These are phyloP conservation scores for Martensiomyces pterosporus DNA, from an alignment of 192 early-diverging fungal species.

Conservation along the genomic window DNA sequence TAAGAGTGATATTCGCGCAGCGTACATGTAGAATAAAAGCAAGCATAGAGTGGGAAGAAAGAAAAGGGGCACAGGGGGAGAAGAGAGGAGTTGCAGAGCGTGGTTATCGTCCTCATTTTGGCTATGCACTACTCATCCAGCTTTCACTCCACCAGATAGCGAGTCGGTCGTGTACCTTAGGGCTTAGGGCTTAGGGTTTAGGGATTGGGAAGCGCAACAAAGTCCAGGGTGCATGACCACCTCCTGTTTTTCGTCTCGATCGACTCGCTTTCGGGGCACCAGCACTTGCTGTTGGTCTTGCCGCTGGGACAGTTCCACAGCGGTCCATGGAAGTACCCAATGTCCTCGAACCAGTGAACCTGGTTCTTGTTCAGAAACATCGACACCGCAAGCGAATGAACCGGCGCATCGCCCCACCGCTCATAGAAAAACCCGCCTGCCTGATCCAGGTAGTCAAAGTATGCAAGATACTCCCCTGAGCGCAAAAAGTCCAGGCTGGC, in stretches of 20 bases:
- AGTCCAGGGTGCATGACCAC: not conserved
- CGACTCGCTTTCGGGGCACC: not conserved
- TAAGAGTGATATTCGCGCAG: not conserved
- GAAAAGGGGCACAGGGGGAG: too few relatives aligned
- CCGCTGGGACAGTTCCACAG: conserved; percentile 37
- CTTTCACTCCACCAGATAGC: too few relatives aligned
- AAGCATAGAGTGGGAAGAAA: too few relatives aligned
- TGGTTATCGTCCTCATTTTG: not conserved
- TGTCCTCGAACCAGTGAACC: conserved; percentile 69
- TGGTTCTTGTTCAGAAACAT: conserved; percentile 54
- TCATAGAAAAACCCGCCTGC: conserved; percentile 79
- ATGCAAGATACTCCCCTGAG: conserved; percentile 54
- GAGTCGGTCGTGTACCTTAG: too few relatives aligned
- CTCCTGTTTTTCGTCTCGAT: not conserved
- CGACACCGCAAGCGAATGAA: conserved; percentile 61
- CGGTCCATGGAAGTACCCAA: conserved; percentile 57
- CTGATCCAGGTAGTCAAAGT: conserved; percentile 68
- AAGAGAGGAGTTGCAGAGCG: not conserved
- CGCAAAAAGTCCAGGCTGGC: conserved; percentile 60
- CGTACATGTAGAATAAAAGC: too few relatives aligned
- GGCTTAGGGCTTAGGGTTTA: too few relatives aligned
- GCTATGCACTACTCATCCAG: not conserved
- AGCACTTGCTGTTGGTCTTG: not conserved
- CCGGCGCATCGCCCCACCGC: conserved; percentile 53
- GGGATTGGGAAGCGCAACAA: not conserved